Conservation (phyloP, 495 filamentous ascomycete species). For the Aspergillus leporis region DNA sequence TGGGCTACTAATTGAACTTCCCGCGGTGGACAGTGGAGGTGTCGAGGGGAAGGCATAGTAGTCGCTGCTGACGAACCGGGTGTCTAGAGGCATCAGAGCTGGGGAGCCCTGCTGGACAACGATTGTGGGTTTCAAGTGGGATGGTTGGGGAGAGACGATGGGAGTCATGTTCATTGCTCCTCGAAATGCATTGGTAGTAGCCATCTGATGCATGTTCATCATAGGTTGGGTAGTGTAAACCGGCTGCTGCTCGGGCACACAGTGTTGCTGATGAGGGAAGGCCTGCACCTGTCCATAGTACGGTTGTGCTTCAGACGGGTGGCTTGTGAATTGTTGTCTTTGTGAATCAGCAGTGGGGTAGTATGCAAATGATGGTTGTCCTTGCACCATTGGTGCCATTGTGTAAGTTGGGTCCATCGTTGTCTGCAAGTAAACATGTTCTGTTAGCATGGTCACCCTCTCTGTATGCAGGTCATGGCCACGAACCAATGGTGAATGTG, state of each 20-base stretch:
- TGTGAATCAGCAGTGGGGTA: constrained; percentile 79
- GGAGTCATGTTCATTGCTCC: constrained; percentile 65
- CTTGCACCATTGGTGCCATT: constrained; percentile 56
- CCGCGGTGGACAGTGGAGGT: constrained; percentile 81
- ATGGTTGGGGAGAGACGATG: constrained; percentile 74
- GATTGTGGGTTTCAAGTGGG: constrained; percentile 73
- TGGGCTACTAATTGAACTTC: constrained; percentile 84
- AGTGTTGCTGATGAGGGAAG: constrained; percentile 40
- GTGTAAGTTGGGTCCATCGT: constrained; percentile 61
- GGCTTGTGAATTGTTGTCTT: constrained; percentile 78
- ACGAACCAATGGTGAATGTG: constrained; percentile 23
- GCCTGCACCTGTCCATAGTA: constrained; percentile 52
- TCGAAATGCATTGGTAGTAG: constrained; percentile 60
- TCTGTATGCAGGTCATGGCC: background rate
- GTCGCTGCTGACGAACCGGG: constrained; percentile 67
- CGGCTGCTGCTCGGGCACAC: constrained; percentile 35
- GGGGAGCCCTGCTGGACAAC: constrained; percentile 70
- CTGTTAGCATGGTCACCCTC: background rate
- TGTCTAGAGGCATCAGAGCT: constrained; percentile 73
- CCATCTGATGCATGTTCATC: constrained; percentile 75
- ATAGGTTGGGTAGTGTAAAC: constrained; percentile 44
- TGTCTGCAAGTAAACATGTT: constrained; percentile 9
- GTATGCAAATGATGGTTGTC: constrained; percentile 85
- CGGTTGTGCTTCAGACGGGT: constrained; percentile 55
- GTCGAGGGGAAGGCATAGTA: constrained; percentile 81